Evolutionary conservation across 1,139 yeast species (phyloP), one percentile per base, ranked within the genome.

Genomic region (Yamadazyma jaroonii): DNA sequence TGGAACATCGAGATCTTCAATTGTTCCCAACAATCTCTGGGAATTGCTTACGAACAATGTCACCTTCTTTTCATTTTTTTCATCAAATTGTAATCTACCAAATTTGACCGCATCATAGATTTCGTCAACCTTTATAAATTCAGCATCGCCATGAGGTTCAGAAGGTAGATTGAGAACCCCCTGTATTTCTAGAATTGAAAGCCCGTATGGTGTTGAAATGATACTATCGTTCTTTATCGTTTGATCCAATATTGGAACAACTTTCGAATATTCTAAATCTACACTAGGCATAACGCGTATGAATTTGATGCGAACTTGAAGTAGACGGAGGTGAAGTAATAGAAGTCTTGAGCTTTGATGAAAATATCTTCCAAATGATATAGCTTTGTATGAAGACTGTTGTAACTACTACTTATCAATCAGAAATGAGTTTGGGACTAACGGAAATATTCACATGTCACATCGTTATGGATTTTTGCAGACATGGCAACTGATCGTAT

Each of bases 121-220:
- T 0, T 61, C 62, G 27, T 69, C 65, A 1, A 68, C 60, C 9
- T 59, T 62, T 4, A 64, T 57, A 39, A 59, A 66, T 41, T 61
- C 62, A 21, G 54, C 39, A n/a, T 53, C 54, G 12, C 37, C 41
- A 2, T 50, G 52, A 9, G 50, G 45, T 20, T 52, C 53, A 1
- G 50, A 43, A 1, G 89, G 89, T 1, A 79, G 52, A 39, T 78
- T 75, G 31, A 84, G 55, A 26, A 79, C 85, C 3, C 92, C 92
- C 54, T 84, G 92, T 12, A 84, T 82, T 54, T 84, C 92, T 20
- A 84, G 46, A 9, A 84, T 50, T 2, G 75, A 67, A 26, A 78
- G 65, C 0, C 90, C 92, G 33, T 62, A 58, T 0, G 81, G 74
- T 0, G 90, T 78, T 2, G 72, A 50, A 7, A 79, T 54, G 9